phyloP scores from a whole-genome alignment of 768 basidiomycete species.

The Hypholoma sublateritium region DNA sequence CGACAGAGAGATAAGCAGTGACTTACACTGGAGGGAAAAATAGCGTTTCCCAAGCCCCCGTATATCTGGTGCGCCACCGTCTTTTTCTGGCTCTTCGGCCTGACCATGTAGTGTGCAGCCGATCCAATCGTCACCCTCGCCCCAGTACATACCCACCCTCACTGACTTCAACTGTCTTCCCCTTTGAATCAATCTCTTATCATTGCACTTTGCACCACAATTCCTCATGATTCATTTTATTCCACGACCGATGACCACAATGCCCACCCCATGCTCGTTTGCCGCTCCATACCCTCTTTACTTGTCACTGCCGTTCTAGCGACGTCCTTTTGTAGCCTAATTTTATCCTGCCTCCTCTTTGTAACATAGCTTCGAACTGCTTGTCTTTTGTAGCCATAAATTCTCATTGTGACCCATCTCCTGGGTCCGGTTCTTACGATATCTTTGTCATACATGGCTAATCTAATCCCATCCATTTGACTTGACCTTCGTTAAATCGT shows the following conservation, averaged over 20 bases:
- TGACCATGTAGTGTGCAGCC: background rate
- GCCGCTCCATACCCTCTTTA: background rate
- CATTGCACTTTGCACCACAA: background rate
- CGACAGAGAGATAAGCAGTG: conserved; percentile 22
- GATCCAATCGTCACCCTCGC: background rate
- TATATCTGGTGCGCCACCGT: background rate
- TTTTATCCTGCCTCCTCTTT: conserved; percentile 3
- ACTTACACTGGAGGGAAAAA: conserved; percentile 23
- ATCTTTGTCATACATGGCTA: conserved; percentile 4
- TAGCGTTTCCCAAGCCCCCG: conserved; percentile 6
- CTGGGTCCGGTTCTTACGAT: conserved; percentile 5
- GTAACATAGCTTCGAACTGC: conserved; percentile 2
- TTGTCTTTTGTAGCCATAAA: conserved; percentile 8
- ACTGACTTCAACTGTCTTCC: too few relatives aligned
- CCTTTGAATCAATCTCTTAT: background rate
- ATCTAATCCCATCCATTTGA: background rate
- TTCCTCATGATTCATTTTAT: background rate
- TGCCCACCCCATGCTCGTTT: background rate
- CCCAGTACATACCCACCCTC: background rate
- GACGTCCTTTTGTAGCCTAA: conserved; percentile 7
- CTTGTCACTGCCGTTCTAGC: background rate
- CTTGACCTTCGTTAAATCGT: background rate
- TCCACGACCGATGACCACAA: background rate
- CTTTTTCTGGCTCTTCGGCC: background rate
- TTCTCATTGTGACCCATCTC: conserved; percentile 2